phyloP scores from a whole-genome alignment of 345 rosid species.

The Camelina neglecta region DNA sequence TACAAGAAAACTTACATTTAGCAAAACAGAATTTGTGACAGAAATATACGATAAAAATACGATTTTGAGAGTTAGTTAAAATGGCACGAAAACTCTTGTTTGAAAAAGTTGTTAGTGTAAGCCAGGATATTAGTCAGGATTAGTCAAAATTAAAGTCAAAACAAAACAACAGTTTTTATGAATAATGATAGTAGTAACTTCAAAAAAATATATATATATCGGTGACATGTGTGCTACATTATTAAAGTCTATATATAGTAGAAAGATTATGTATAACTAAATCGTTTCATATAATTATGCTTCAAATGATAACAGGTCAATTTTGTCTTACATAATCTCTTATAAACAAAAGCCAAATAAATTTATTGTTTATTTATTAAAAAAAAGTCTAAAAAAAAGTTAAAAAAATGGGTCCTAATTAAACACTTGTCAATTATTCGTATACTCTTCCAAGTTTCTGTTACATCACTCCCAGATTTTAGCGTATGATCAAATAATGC shows the following conservation, averaged over 20 bases:
- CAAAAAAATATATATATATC: background rate
- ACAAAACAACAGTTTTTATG: background rate
- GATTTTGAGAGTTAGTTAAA: background rate
- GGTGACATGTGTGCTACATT: conserved; percentile 8
- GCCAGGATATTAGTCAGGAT: background rate
- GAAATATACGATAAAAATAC: background rate
- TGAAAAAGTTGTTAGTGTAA: background rate
- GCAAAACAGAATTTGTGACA: background rate
- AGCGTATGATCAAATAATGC: conserved; percentile 26
- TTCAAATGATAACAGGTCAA: background rate
- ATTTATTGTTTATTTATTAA: background rate
- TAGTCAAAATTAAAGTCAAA: background rate
- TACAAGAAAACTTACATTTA: background rate
- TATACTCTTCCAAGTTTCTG: conserved; percentile 17
- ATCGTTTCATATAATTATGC: background rate
- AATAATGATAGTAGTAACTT: background rate
- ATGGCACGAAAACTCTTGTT: background rate
- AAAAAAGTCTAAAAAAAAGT: background rate
- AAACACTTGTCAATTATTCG: conserved; percentile 38
- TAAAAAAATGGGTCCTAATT: background rate
- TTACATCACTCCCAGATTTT: conserved; percentile 33
- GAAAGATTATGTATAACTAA: background rate
- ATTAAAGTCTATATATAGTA: background rate
- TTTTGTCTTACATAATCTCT: conserved; percentile 18
- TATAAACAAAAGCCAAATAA: conserved; percentile 26